Percentiles rank a stretch among this genome's conserved stretches.
Conservation (phyloP, 164 flowering plant species). For the Liriodendron chinense region DNA sequence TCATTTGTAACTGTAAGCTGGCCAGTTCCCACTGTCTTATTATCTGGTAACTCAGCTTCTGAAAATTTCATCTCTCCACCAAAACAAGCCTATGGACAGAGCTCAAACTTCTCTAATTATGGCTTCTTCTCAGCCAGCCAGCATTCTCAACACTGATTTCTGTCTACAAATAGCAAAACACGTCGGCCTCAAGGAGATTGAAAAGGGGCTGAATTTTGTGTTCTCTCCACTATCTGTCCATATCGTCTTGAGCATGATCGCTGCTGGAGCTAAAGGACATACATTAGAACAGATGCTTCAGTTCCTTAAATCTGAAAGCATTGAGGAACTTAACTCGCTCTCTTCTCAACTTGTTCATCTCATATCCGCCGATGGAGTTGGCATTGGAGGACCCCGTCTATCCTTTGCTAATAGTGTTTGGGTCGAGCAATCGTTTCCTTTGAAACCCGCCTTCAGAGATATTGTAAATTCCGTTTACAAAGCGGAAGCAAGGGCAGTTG, state of each 20-base stretch:
- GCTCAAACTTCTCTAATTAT: neutral
- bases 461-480: conserved; percentile 43
- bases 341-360: conserved; percentile 43
- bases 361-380: conserved; percentile 29
- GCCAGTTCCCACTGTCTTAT: neutral
- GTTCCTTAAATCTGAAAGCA: conserved; percentile 44
- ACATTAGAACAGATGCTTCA: conserved; percentile 54
- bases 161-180: conserved; percentile 38
- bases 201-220: conserved; percentile 34
- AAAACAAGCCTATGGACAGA: neutral
- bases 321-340: conserved; percentile 45
- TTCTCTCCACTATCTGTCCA: conserved; percentile 58
- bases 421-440: conserved; percentile 45
- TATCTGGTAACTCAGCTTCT: neutral
- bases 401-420: conserved; percentile 60
- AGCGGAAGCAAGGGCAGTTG: conserved; percentile 41
- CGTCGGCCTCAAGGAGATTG: conserved; percentile 29
- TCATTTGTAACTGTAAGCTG: neutral
- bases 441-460: conserved; percentile 48
- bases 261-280: conserved; percentile 54
- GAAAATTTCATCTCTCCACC: neutral
- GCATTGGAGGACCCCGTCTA: conserved; percentile 43
- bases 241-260: conserved; percentile 48
- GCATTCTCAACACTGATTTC: conserved; percentile 30
- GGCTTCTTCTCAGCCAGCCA: neutral